phyloP scores from a whole-genome alignment of 805 yeast genomes.

The Lipomyces oligophaga region DNA sequence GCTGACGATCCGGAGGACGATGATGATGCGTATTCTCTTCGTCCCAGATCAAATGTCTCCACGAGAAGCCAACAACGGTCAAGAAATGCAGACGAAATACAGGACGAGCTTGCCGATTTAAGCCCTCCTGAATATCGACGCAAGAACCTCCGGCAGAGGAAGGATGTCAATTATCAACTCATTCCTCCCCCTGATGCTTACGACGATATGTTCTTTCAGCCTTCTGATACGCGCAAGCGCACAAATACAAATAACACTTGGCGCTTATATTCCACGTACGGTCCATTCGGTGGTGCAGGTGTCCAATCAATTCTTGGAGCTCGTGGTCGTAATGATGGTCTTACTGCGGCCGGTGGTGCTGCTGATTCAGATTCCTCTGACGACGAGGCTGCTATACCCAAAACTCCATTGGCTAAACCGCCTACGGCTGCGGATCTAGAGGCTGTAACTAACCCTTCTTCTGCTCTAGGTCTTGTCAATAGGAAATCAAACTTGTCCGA shows the following conservation, averaged over 20 bases:
- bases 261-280: constrained; percentile 86
- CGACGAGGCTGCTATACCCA: constrained; percentile 38
- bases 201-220: constrained; percentile 23
- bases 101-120: constrained; percentile 63
- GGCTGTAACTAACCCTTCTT: constrained; percentile 29
- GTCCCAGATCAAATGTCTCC: not conserved
- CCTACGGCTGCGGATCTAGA: constrained; percentile 27
- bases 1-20: no score
- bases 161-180: constrained; percentile 72
- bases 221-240: constrained; percentile 13
- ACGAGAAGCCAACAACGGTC: constrained; percentile 30
- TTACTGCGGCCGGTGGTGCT: constrained; percentile 33
- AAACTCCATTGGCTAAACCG: constrained; percentile 33
- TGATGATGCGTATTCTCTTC: constrained; percentile 29
- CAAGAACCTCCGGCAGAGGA: constrained; percentile 53
- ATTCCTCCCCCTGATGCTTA: constrained; percentile 66
- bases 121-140: constrained; percentile 51
- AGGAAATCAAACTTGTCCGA: constrained; percentile 74
- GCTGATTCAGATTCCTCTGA: constrained; percentile 47
- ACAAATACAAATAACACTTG: constrained; percentile 44
- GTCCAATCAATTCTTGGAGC: constrained; percentile 79
- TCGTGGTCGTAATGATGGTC: constrained; percentile 38
- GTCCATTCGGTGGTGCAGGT: constrained; percentile 97
- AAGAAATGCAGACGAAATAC: constrained; percentile 41
- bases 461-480: constrained; percentile 37